A percentile compares a stretch with the other conserved stretches of the same genome.
Evolutionary conservation across 768 basidiomycete species (phyloP).

Genomic region (Kockovaella imperatae): DNA sequence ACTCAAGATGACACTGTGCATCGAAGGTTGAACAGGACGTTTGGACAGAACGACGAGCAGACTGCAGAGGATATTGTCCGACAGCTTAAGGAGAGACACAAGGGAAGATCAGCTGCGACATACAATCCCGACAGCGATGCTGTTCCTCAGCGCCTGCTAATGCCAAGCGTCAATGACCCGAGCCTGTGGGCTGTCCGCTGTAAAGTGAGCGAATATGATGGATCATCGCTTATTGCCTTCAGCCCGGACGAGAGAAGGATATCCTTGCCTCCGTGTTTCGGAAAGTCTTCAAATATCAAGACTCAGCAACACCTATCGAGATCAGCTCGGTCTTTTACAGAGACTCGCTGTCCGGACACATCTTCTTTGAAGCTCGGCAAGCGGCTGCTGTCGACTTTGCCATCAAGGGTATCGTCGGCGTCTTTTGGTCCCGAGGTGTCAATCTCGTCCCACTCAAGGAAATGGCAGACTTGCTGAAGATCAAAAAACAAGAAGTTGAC

Average conservation of each 20-base stretch:
- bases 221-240: conserved; percentile 4
- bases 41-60: conserved; percentile 55
- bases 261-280: conserved; percentile 91
- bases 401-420: conserved; percentile 81
- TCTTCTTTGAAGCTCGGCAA: conserved; percentile 90
- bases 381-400: conserved; percentile 78
- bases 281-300: conserved; percentile 79
- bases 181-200: conserved; percentile 92
- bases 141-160: conserved; percentile 82
- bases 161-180: conserved; percentile 95
- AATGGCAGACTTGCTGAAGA: conserved; percentile 91
- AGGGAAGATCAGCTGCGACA: conserved; percentile 49
- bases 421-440: conserved; percentile 70
- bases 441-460: conserved; percentile 81
- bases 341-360: conserved; percentile 88
- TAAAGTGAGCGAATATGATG: conserved; percentile 54
- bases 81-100: conserved; percentile 70
- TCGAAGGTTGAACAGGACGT: conserved; percentile 57
- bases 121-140: conserved; percentile 90
- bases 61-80: conserved; percentile 79
- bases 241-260: conserved; percentile 88
- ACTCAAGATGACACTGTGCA: conserved; percentile 38
- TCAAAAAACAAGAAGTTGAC: conserved; percentile 85
- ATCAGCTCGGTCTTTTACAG: conserved; percentile 92
- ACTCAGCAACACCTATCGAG: conserved; percentile 65